A percentile compares a stretch with the other conserved stretches of the same genome.
These are phyloP conservation scores for Citrus hindsii DNA, from an alignment of 345 rosid genomes.

Conservation along the genomic window DNA sequence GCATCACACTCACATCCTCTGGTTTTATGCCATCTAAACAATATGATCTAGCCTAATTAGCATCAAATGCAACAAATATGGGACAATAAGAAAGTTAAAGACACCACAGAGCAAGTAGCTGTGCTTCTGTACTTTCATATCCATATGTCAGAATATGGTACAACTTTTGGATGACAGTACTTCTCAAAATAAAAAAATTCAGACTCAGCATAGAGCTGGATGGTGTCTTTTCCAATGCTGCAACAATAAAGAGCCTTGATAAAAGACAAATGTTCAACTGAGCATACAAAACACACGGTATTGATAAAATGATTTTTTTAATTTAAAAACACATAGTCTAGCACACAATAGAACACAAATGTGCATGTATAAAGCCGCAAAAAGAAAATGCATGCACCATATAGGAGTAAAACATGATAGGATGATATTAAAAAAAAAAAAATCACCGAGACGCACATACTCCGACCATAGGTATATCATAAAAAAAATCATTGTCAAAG, in stretches of 20 bases:
- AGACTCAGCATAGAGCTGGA: not conserved
- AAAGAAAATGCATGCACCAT: conserved; percentile 3
- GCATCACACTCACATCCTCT: conserved; percentile 57
- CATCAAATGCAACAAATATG: not conserved
- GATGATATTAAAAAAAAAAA: not conserved
- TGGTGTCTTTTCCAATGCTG: not conserved
- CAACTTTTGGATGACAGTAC: not conserved
- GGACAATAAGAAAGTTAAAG: not conserved
- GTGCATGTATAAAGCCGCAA: not conserved
- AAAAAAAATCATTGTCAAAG: not conserved
- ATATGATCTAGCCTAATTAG: conserved; percentile 2
- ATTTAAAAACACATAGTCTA: conserved; percentile 2
- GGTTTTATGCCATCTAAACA: conserved; percentile 55
- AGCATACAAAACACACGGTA: not conserved
- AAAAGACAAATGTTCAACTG: too few species aligned
- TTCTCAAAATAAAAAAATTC: not conserved
- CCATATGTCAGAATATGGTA: not conserved
- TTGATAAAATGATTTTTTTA: not conserved
- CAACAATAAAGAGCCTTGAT: too few species aligned
- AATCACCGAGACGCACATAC: not conserved
- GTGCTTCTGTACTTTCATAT: not conserved
- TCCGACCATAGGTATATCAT: not conserved
- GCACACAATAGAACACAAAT: not conserved
- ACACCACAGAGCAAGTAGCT: not conserved
- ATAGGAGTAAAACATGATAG: not conserved